phyloP scores from a whole-genome alignment of 169 alveolate genomes.

The Plasmodium berghei region DNA sequence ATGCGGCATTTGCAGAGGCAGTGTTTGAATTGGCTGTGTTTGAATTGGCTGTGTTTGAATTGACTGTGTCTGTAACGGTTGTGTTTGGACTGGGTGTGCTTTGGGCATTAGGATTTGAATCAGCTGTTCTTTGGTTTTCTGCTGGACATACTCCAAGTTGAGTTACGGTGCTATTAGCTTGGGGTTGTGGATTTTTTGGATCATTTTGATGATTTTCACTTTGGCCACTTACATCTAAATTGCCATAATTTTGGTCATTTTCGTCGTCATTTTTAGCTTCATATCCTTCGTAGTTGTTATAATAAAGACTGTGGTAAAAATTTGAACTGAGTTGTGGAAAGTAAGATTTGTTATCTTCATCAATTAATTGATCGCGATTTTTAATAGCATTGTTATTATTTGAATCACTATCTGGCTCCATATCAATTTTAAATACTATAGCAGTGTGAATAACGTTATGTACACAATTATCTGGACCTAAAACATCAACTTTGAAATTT shows the following conservation, averaged over 20 bases:
- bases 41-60: not conserved
- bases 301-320: slow-evolving; percentile 21
- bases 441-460: slow-evolving; percentile 46
- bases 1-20: not conserved
- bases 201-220: not conserved
- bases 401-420: slow-evolving; percentile 5
- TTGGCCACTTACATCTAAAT: not conserved
- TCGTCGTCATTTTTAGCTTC: not conserved
- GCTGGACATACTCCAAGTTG: not conserved
- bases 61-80: not conserved
- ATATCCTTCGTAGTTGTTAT: not conserved
- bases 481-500: slow-evolving; percentile 63
- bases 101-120: not conserved
- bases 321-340: slow-evolving; percentile 11
- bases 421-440: slow-evolving; percentile 38
- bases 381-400: not conserved
- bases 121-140: not conserved
- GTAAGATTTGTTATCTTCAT: not conserved
- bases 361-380: too few species aligned
- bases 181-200: not conserved
- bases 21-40: too few species aligned
- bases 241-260: not conserved
- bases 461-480: slow-evolving; percentile 34
- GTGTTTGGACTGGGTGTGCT: not conserved
- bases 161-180: not conserved